A percentile compares a stretch with the other conserved stretches of the same genome.
These are phyloP conservation scores for Eimeria zaria DNA, from an alignment of 169 alveolate genomes.

Conservation along the genomic window DNA sequence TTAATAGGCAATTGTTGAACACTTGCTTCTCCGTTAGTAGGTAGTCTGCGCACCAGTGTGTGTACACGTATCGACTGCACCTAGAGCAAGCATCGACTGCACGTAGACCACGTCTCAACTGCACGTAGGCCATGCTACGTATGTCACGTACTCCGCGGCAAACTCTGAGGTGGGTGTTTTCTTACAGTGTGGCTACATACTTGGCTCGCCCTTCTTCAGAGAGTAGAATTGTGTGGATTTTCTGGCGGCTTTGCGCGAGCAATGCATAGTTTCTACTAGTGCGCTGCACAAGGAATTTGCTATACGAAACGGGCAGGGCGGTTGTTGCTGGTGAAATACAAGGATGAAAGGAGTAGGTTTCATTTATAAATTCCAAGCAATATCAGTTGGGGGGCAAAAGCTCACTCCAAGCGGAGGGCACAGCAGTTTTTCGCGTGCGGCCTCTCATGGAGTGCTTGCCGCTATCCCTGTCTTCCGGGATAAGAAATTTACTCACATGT, in stretches of 20 bases:
- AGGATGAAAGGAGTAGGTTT: too few relatives aligned
- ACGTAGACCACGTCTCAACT: too few relatives aligned
- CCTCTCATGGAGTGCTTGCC: background rate
- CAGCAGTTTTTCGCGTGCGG: background rate
- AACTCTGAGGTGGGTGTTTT: too few relatives aligned
- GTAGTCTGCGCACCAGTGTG: too few relatives aligned
- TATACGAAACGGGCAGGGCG: background rate
- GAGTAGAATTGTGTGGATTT: background rate
- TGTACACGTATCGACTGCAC: too few relatives aligned
- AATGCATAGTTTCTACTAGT: background rate
- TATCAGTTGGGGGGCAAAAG: background rate
- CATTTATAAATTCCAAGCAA: background rate
- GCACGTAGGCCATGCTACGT: too few relatives aligned
- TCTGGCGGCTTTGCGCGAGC: too few relatives aligned
- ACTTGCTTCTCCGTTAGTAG: too few relatives aligned
- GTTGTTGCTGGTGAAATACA: background rate
- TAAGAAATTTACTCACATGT: background rate
- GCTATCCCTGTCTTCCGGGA: background rate
- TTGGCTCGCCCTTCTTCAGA: background rate
- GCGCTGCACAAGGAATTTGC: background rate
- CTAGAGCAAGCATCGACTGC: too few relatives aligned
- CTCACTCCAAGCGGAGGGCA: background rate
- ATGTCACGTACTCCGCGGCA: too few relatives aligned
- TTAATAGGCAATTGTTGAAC: too few relatives aligned
- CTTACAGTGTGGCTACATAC: too few relatives aligned